Conservation (phyloP, 345 rosid species). For the Balakata baccata region DNA sequence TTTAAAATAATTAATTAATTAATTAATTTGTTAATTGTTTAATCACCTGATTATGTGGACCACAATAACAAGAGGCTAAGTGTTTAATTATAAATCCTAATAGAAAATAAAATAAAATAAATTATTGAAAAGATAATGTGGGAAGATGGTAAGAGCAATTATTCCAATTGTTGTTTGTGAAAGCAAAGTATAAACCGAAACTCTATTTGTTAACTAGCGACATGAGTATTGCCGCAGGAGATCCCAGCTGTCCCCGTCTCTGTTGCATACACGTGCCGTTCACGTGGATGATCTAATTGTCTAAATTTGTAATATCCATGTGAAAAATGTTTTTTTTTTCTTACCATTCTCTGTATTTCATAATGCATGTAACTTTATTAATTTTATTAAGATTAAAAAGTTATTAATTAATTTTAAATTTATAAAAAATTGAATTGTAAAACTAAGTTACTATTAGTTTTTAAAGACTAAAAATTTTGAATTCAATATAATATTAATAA, state of each 20-base stretch:
- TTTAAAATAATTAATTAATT: not conserved
- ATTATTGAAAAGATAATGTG: not conserved
- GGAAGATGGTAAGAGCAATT: conserved; percentile 27
- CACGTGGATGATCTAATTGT: conserved; percentile 4
- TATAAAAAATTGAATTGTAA: no score
- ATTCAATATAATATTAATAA: no score
- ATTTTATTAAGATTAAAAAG: no score
- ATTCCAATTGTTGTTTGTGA: conserved; percentile 29
- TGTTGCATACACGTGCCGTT: not conserved
- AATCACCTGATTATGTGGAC: conserved; percentile 6
- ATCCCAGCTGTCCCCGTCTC: not conserved
- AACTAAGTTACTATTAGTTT: no score
- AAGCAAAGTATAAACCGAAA: conserved; percentile 29
- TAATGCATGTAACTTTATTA: no score
- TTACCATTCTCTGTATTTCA: no score
- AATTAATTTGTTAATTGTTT: not conserved
- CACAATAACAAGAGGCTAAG: not conserved
- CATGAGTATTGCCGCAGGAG: conserved; percentile 15
- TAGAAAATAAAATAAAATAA: no score
- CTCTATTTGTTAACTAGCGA: not conserved
- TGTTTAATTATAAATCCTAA: no score
- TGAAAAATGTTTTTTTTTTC: not conserved
- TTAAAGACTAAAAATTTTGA: no score
- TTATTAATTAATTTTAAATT: no score
- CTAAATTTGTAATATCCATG: not conserved